Evolutionary conservation across 495 filamentous ascomycete genomes (phyloP), one percentile per base, ranked within the genome.

Genomic region (Penicillium arizonense): DNA sequence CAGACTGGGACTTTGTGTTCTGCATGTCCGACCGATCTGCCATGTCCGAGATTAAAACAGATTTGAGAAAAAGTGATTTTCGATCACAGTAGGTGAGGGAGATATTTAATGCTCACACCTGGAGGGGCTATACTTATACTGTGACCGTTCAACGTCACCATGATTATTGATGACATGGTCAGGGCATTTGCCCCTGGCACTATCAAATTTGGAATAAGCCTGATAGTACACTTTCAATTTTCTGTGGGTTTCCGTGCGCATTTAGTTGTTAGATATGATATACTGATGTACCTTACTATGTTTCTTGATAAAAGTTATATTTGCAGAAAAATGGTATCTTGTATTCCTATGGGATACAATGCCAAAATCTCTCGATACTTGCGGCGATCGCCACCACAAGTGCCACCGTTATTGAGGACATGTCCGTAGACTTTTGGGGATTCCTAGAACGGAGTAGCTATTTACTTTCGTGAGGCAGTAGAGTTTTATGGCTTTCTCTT

Each of bases 111-210:
- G 30, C 7, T 14, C 2, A 18, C 18, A 18, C 18, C 14, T 41
- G 21, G n/a, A 18, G 21, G 18, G 12, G 16, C 48, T n/a, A 16
- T 34, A 26, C 20, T 50, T 50, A 26, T 50, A 50, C 26, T 9
- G 6, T 20, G 4, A 32, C 35, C 9, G 1, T 16, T 21, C 20
- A 2, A 32, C 47, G 47, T 50, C 48, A 50, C 42, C 3, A 50
- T 50, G 48, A 50, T 39, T 23, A 26, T 50, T 26, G 7, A 50
- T 50, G 48, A 36, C 39, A 50, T 50, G 34, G 34, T 13, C 7
- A 10, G 28, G 37, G 18, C 5, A 3, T 16, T 34, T 2, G 47
- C 47, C 28, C 26, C 28, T 30, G 8, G 5, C 7, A 30, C 4
- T 24, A 24, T 30, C 28, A 30, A 10, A 37, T 26, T 7, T 21